These are phyloP conservation scores for Lunasporangiospora selenospora DNA, from an alignment of 192 early-diverging fungal species.

Conservation along the genomic window DNA sequence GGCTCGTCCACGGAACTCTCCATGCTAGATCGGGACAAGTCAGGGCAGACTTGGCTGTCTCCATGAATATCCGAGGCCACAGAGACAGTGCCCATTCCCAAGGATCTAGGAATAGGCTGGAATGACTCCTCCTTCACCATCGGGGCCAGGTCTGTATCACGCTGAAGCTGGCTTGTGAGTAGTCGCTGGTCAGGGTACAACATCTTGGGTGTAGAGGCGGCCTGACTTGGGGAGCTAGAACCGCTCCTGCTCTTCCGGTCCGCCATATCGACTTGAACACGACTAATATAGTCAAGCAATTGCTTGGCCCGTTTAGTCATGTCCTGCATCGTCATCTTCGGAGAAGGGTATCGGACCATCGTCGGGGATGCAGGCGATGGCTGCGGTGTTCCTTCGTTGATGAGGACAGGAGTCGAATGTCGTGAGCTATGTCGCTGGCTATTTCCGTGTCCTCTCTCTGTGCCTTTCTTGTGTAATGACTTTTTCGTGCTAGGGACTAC, in stretches of 20 bases:
- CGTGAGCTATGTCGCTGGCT: slow-evolving; percentile 9
- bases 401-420: slow-evolving; percentile 19
- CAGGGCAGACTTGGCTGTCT: slow-evolving; percentile 36
- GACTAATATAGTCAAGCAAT: slow-evolving; percentile 65
- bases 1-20: slow-evolving; percentile 32
- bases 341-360: slow-evolving; percentile 59
- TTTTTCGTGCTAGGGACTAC: slow-evolving; percentile 1
- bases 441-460: slow-evolving; percentile 2
- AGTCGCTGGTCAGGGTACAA: background rate
- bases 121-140: too few relatives aligned
- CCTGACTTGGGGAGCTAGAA: background rate
- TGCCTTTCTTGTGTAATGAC: background rate
- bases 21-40: slow-evolving; percentile 32
- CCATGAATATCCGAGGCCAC: slow-evolving; percentile 4
- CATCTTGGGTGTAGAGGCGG: background rate
- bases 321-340: slow-evolving; percentile 62
- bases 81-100: background rate
- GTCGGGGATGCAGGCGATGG: slow-evolving; percentile 51
- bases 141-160: too few relatives aligned
- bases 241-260: slow-evolving; percentile 27
- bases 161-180: background rate
- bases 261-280: slow-evolving; percentile 57
- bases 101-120: too few relatives aligned
- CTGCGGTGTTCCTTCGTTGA: slow-evolving; percentile 22
- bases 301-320: slow-evolving; percentile 75